Evolutionary conservation across 2,329 filamentous ascomycete genomes (phyloP).

Genomic region (Sphaerulina vaccinii): DNA sequence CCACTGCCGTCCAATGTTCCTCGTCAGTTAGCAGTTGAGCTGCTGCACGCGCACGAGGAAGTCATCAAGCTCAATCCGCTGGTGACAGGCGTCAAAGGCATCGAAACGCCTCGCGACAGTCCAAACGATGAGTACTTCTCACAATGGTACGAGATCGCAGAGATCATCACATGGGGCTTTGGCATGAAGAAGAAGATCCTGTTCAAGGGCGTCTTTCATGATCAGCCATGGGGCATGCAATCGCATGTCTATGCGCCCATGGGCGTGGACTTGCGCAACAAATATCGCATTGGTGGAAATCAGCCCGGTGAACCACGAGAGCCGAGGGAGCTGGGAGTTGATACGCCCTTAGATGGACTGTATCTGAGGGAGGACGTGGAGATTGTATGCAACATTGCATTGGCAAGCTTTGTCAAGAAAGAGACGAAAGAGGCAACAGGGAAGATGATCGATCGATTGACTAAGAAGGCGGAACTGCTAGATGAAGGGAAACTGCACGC

Average conservation of each 20-base stretch:
- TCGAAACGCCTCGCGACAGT: slow-evolving; percentile 64
- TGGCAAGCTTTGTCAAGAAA: slow-evolving; percentile 62
- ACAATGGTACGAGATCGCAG: slow-evolving; percentile 71
- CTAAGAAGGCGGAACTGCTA: slow-evolving; percentile 66
- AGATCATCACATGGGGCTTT: slow-evolving; percentile 67
- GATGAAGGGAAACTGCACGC: slow-evolving; percentile 65
- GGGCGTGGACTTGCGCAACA: slow-evolving; percentile 65
- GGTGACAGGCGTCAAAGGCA: slow-evolving; percentile 62
- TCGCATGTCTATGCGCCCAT: slow-evolving; percentile 70
- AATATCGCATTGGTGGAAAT: slow-evolving; percentile 67
- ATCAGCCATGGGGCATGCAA: slow-evolving; percentile 70
- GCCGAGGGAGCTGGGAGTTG: slow-evolving; percentile 62
- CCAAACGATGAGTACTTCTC: slow-evolving; percentile 69
- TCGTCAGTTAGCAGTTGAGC: slow-evolving; percentile 69
- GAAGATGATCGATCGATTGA: slow-evolving; percentile 66
- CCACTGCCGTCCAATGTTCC: slow-evolving; percentile 69
- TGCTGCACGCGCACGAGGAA: slow-evolving; percentile 68
- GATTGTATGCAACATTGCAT: slow-evolving; percentile 65
- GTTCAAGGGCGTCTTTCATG: slow-evolving; percentile 70
- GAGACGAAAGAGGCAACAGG: slow-evolving; percentile 66
- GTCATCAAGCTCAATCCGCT: slow-evolving; percentile 70
- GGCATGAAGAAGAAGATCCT: slow-evolving; percentile 65
- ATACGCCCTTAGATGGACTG: slow-evolving; percentile 62
- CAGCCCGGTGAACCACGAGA: slow-evolving; percentile 66
- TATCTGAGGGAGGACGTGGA: slow-evolving; percentile 71